Conservation (phyloP, 75 land plant genomes). For the Selaginella moellendorffii region DNA sequence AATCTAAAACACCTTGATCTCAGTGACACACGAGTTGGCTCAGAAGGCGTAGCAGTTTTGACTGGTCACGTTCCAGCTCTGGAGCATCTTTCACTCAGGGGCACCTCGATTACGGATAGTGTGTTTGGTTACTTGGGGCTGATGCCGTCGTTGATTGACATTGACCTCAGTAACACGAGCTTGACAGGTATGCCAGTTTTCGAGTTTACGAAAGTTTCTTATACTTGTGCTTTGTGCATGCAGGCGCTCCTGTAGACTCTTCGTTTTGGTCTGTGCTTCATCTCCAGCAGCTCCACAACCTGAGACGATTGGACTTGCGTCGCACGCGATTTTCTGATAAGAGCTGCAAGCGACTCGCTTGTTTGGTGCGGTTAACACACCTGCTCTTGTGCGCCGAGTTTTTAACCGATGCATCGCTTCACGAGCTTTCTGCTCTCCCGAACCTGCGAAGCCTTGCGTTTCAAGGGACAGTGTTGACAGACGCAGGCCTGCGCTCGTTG, state of each 20-base stretch:
- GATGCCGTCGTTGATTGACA: slow-evolving; percentile 39
- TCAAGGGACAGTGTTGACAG: slow-evolving; percentile 50
- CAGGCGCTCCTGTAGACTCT: too few relatives aligned
- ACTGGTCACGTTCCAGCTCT: slow-evolving; percentile 53
- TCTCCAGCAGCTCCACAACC: slow-evolving; percentile 30
- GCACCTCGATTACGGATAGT: slow-evolving; percentile 54
- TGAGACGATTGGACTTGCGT: slow-evolving; percentile 54
- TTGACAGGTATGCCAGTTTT: too few relatives aligned
- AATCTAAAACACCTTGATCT: slow-evolving; percentile 53
- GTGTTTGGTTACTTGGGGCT: slow-evolving; percentile 37
- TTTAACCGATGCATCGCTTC: slow-evolving; percentile 44
- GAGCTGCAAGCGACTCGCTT: slow-evolving; percentile 24
- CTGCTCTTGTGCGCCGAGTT: slow-evolving; percentile 45
- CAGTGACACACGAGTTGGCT: slow-evolving; percentile 43
- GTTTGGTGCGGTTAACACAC: slow-evolving; percentile 28
- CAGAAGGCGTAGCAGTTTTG: slow-evolving; percentile 42
- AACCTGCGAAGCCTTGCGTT: slow-evolving; percentile 40
- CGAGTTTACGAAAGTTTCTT: too few relatives aligned
- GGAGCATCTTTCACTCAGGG: slow-evolving; percentile 42
- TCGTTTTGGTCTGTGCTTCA: slow-evolving; percentile 27
- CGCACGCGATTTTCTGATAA: slow-evolving; percentile 40
- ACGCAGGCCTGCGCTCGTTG: slow-evolving; percentile 38
- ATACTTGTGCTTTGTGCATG: too few relatives aligned
- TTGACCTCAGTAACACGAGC: slow-evolving; percentile 52
- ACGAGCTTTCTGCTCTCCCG: slow-evolving; percentile 31